Conservation (phyloP, 2,329 filamentous ascomycete genomes). For the Aspergillus pseudoviridinutans region DNA sequence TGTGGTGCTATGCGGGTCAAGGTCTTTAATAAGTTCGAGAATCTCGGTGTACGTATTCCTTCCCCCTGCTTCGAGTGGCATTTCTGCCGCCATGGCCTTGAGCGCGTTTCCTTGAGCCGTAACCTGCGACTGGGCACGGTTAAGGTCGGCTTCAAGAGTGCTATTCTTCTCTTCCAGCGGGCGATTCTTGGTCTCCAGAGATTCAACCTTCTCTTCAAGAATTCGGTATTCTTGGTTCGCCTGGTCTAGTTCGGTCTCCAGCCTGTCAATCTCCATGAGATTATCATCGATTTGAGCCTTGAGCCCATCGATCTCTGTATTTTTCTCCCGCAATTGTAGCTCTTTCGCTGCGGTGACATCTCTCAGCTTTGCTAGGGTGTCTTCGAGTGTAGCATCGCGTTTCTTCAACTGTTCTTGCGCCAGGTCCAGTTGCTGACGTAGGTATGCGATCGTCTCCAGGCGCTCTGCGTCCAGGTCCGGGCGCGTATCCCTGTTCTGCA, state of each 20-base stretch:
- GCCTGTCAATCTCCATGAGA: constrained; percentile 31
- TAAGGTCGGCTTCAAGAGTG: constrained; percentile 33
- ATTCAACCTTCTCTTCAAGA: constrained; percentile 32
- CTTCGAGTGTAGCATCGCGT: constrained; percentile 31
- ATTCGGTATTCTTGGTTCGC: constrained; percentile 30
- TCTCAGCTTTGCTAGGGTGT: constrained; percentile 29
- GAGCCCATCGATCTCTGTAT: constrained; percentile 34
- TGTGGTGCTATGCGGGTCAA: constrained; percentile 21
- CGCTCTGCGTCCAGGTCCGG: constrained; percentile 24
- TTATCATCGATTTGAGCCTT: constrained; percentile 33
- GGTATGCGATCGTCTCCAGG: constrained; percentile 27
- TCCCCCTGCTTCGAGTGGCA: constrained; percentile 28
- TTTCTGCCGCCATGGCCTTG: constrained; percentile 33
- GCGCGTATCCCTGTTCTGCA: constrained; percentile 22
- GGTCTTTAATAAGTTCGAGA: constrained; percentile 35
- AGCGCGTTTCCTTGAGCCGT: constrained; percentile 36
- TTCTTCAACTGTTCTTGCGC: constrained; percentile 33
- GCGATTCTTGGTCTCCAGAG: constrained; percentile 31
- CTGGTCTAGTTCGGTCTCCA: constrained; percentile 32
- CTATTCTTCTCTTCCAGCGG: constrained; percentile 38
- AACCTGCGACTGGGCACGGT: constrained; percentile 32
- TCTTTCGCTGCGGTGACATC: constrained; percentile 32
- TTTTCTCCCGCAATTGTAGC: constrained; percentile 32
- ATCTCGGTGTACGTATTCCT: constrained; percentile 36
- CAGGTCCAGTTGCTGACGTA: constrained; percentile 31